Base-by-base conservation (phyloP, 2,329 filamentous ascomycete genomes). In the Calonectria multiphialidica region DNA sequence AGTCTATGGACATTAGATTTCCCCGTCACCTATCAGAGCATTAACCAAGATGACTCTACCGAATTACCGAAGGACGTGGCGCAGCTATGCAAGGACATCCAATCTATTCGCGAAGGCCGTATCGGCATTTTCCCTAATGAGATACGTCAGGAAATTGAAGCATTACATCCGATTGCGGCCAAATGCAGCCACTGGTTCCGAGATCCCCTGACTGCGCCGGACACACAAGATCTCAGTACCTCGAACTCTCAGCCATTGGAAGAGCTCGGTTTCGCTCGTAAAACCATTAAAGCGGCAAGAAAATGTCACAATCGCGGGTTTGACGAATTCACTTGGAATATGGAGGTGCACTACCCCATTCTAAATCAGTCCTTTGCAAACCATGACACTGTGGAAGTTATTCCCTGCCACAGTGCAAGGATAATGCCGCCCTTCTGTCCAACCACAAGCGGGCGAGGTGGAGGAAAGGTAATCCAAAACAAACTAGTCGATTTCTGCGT, bases 251-350 rank as follows among this genome's bases (percentile, higher is more conserved):
- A 7, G 35, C 7, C 35, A 7, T 13, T 37, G 35, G 35, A 37
- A 18, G 15, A 42, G 15, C 83, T 21, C 4, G 28, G 8, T 30
- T 30, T 30, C 28, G 28, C 8, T 8, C 4, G 8, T 30, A 4
- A 30, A 30, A 30, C 8, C 28, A 30, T 30, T 8, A 30, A 30
- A 30, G 28, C 28, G 8, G 28, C 28, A 30, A 30, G 28, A 30
- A 8, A 30, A 30, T 30, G 28, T 8, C 28, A 30, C 28, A 30
- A 30, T 30, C 28, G 28, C 8, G 28, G 28, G 4, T 30, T 30
- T 30, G 28, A 30, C 28, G 28, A 30, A 30, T 5, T 30, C 28
- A 8, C 28, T 30, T 30, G 28, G 28, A 30, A 30, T 30, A 30
- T 30, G 28, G 28, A 30, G 28, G 28, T 30, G 28, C 28, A 30